Evolutionary conservation across 2,329 filamentous ascomycete species (phyloP), one percentile per base, ranked within the genome.

Genomic region (Phyllosticta citribraziliensis): DNA sequence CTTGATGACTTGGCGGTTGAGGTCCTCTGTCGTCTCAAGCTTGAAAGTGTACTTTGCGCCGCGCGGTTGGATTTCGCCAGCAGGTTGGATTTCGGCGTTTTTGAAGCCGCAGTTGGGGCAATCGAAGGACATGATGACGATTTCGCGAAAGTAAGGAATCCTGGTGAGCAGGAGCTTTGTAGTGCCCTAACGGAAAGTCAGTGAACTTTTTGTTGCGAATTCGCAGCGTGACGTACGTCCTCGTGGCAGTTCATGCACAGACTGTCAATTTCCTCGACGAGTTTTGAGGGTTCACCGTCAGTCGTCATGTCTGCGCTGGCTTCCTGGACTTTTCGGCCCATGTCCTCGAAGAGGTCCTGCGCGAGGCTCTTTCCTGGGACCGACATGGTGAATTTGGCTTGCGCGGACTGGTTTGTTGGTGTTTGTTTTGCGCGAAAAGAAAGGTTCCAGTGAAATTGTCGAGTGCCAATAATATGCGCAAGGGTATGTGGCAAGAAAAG

Each of bases 61-160:
- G 69, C 89, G 89, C 68, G 91, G 88, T 76, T 97, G 94, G 64
- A 97, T 93, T 68, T 91, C 85, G 64, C 91, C 91, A 27, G 94
- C 94, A 9, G 92, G 86, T 73, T 97, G 93, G 68, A 99, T 88
- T 69, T 97, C 93, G 74, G 92, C 92, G 79, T 97, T 96, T 66
- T 88, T 85, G 76, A 93, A 88, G 71, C 86, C 80, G 78, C 94
- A 99, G 75, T 97, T 85, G 5, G 90, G 86, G 80, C 94, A 99
- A 66, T 84, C 84, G 75, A 99, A 99, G 64, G 93, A 97, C 87
- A 97, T 96, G 74, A 99, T 84, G 69, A 99, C 91, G 65, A 99
- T 87, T 75, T 99, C 93, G 78, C 91, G 91, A 80, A 99, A 99
- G 81, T 91, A 97, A 17, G 94, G 94, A 61, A 99, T 97, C 66